Conservation (phyloP, 2,329 filamentous ascomycete genomes). For the Phialophora expanda region DNA sequence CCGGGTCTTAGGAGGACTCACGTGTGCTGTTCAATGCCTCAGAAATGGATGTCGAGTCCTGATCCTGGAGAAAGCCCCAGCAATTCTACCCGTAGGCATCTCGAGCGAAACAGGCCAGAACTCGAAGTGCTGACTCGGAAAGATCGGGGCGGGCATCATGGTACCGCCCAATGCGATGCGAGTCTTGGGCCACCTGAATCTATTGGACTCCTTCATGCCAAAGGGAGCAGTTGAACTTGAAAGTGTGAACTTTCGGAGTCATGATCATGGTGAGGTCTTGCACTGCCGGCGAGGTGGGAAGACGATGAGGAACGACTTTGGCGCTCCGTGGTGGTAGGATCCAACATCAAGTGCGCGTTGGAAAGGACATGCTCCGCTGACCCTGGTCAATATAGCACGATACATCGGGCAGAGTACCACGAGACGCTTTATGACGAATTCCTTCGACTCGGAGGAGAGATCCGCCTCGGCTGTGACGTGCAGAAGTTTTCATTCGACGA, state of each 20-base stretch:
- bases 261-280: too few relatives aligned
- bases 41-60: conserved; percentile 1
- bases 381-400: background rate
- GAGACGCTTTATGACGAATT: too few relatives aligned
- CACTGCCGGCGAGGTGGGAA: too few relatives aligned
- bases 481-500: too few relatives aligned
- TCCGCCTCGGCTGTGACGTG: too few relatives aligned
- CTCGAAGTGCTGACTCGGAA: background rate
- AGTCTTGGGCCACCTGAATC: background rate
- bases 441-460: too few relatives aligned
- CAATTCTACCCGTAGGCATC: background rate
- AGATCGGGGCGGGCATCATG: conserved; percentile 41
- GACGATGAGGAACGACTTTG: too few relatives aligned
- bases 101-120: background rate
- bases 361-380: background rate
- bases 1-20: background rate
- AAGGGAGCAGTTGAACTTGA: background rate
- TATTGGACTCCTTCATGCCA: conserved; percentile 5
- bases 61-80: conserved; percentile 7
- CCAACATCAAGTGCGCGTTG: background rate
- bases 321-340: too few relatives aligned
- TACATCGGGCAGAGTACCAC: too few relatives aligned
- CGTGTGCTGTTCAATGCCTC: conserved; percentile 1
- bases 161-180: conserved; percentile 41
- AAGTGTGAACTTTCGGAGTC: too few relatives aligned